Evolutionary conservation across 2,329 filamentous ascomycete species (phyloP).

Genomic region (Trichoderma guizhouense): DNA sequence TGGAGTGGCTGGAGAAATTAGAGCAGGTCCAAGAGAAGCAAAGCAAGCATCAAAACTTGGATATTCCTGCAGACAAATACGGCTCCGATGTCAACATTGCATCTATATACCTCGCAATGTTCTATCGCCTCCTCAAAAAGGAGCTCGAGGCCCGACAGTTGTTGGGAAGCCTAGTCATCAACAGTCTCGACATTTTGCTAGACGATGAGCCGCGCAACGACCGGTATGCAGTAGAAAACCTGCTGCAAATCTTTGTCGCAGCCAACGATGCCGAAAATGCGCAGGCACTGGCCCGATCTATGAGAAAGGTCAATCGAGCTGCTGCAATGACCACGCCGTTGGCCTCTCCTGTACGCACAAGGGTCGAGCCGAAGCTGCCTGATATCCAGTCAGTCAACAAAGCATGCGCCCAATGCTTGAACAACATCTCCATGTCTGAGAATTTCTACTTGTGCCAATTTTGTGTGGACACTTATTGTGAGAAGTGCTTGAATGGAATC

Average conservation of each 20-base stretch:
- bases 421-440: conserved; percentile 31
- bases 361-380: conserved; percentile 36
- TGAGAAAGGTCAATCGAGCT: conserved; percentile 34
- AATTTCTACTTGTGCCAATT: conserved; percentile 36
- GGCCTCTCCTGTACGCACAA: conserved; percentile 29
- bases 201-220: conserved; percentile 43
- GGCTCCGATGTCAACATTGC: conserved; percentile 43
- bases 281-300: conserved; percentile 37
- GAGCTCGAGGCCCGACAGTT: conserved; percentile 28
- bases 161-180: conserved; percentile 34
- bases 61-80: conserved; percentile 40
- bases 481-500: conserved; percentile 31
- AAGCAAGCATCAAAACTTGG: conserved; percentile 35
- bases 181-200: conserved; percentile 38
- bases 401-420: conserved; percentile 39
- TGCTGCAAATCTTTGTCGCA: conserved; percentile 39
- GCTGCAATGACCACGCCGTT: conserved; percentile 28
- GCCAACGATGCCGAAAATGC: conserved; percentile 37
- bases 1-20: conserved; percentile 34
- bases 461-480: conserved; percentile 40
- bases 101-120: conserved; percentile 38
- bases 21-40: conserved; percentile 37
- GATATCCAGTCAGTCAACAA: conserved; percentile 34
- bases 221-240: conserved; percentile 41
- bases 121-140: conserved; percentile 34